phyloP scores from a whole-genome alignment of 257 asterid species.

The Coffea eugenioides region DNA sequence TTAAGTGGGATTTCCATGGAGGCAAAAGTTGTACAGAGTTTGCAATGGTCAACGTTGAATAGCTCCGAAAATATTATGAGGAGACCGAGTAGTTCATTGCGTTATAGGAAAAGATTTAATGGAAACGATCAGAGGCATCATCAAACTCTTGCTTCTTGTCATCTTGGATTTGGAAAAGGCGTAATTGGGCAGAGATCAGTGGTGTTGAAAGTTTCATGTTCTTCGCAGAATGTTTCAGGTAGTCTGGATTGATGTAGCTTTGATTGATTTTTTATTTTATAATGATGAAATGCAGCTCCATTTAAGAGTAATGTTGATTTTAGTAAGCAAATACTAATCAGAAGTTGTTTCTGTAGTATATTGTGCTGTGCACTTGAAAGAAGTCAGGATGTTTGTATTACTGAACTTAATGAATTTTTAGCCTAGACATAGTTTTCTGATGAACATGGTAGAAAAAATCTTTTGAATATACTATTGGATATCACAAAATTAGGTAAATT shows the following conservation, averaged over 20 bases:
- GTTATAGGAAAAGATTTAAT: constrained; percentile 28
- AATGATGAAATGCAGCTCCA: background rate
- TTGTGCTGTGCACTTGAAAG: background rate
- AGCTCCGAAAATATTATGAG: constrained; percentile 31
- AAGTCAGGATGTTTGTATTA: background rate
- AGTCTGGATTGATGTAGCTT: background rate
- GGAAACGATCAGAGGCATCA: constrained; percentile 20
- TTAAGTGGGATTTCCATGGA: constrained; percentile 39
- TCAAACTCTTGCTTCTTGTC: constrained; percentile 31
- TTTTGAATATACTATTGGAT: background rate
- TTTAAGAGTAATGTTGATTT: background rate
- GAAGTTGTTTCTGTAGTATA: background rate
- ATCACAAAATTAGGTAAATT: background rate
- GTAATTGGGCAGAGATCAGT: constrained; percentile 23
- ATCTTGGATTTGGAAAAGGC: constrained; percentile 29
- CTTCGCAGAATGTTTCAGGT: constrained; percentile 68
- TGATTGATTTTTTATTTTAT: background rate
- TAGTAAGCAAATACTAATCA: background rate
- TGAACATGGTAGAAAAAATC: background rate
- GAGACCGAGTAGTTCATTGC: constrained; percentile 41
- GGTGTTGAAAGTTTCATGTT: constrained; percentile 51
- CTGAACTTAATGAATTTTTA: background rate
- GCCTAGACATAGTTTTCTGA: background rate
- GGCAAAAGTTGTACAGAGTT: constrained; percentile 43
- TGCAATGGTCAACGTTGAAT: constrained; percentile 43